Conservation (phyloP, 2,329 filamentous ascomycete genomes). For the Dryadomyces quercus-mongolicae region DNA sequence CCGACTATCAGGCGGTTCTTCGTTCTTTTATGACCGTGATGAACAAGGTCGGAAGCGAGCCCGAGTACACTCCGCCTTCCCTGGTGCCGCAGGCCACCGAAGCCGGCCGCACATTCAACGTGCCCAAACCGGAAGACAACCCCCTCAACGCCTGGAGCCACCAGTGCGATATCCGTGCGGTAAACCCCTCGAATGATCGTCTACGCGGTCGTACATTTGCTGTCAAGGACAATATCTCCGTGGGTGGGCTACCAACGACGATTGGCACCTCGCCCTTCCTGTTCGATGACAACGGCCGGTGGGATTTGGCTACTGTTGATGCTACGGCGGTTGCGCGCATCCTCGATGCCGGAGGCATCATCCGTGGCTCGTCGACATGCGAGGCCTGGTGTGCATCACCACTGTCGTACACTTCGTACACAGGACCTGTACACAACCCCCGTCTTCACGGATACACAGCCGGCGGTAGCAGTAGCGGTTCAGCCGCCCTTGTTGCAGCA, state of each 20-base stretch:
- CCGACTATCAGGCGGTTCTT: conserved; percentile 16
- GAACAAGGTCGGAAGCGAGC: conserved; percentile 11
- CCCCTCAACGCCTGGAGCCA: conserved; percentile 22
- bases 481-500: conserved; percentile 29
- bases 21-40: conserved; percentile 18
- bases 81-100: conserved; percentile 9
- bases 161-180: conserved; percentile 13
- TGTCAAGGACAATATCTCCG: conserved; percentile 64
- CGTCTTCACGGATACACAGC: conserved; percentile 62
- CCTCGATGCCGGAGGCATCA: conserved; percentile 52
- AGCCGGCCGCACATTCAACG: conserved; percentile 13
- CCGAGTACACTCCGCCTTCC: conserved; percentile 16
- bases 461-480: conserved; percentile 64
- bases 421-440: conserved; percentile 61
- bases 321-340: conserved; percentile 18
- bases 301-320: conserved; percentile 56
- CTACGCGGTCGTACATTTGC: conserved; percentile 62
- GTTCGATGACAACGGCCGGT: conserved; percentile 27
- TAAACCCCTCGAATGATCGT: conserved; percentile 23
- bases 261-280: conserved; percentile 30
- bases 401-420: conserved; percentile 51
- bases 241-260: conserved; percentile 51
- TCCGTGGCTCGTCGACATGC: conserved; percentile 65
- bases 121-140: conserved; percentile 13
- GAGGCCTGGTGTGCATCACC: conserved; percentile 49